Evolutionary conservation across 1,284 basidiomycete genomes (phyloP).

Genomic region (Pseudozyma hubeiensis): DNA sequence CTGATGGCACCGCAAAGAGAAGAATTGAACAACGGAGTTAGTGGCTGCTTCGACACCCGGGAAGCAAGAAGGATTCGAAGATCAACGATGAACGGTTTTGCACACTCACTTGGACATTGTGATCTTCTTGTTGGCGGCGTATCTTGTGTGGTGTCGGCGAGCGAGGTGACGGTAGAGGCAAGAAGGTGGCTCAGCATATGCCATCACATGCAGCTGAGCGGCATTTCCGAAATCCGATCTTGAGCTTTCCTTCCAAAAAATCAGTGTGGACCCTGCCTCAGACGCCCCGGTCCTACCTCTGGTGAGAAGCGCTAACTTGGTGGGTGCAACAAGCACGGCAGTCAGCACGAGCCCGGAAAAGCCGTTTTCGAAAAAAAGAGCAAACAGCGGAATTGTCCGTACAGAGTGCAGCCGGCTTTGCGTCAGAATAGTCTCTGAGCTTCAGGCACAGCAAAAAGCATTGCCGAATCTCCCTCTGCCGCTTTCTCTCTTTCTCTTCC

Average conservation of each 20-base stretch:
- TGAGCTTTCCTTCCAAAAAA: background rate
- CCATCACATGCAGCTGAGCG: background rate
- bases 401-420: background rate
- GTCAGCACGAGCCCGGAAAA: background rate
- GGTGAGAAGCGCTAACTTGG: too few relatives aligned
- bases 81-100: background rate
- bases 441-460: too few relatives aligned
- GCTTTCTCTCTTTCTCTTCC: too few relatives aligned
- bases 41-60: background rate
- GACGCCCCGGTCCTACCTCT: too few relatives aligned
- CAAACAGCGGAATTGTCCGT: background rate
- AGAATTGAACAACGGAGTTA: background rate
- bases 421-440: too few relatives aligned
- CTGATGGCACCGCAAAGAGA: background rate
- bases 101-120: constrained; percentile 53
- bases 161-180: too few relatives aligned
- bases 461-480: too few relatives aligned
- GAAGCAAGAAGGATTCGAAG: too few relatives aligned
- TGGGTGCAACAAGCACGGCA: too few relatives aligned
- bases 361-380: background rate
- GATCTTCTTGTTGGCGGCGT: background rate
- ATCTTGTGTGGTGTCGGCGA: too few relatives aligned
- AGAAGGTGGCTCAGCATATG: constrained; percentile 7
- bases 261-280: background rate
- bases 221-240: constrained; percentile 20